Evolutionary conservation across 2,329 filamentous ascomycete genomes (phyloP).

Genomic region (Stemphylium lycopersici): DNA sequence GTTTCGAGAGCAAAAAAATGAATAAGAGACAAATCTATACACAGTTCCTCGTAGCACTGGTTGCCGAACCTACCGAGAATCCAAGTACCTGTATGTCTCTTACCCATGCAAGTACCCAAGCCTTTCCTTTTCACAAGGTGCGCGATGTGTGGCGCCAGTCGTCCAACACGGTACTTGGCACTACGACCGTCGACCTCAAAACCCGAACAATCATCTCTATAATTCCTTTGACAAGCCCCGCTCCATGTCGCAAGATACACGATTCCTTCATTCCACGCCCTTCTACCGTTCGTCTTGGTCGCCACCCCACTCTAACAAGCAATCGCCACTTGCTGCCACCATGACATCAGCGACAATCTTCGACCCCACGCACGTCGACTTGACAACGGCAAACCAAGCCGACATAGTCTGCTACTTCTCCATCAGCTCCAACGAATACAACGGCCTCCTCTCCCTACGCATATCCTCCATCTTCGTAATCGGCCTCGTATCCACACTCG

Average conservation of each 20-base stretch:
- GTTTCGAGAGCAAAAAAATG: background rate
- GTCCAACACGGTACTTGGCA: slow-evolving; percentile 13
- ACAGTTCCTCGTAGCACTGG: background rate
- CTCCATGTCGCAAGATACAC: background rate
- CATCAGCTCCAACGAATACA: background rate
- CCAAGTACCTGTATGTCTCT: background rate
- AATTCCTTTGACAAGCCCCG: too few species aligned
- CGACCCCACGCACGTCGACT: background rate
- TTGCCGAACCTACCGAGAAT: background rate
- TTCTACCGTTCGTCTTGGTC: background rate
- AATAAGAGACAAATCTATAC: background rate
- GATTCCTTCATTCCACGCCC: too few species aligned
- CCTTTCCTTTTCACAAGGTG: background rate
- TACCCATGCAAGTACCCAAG: background rate
- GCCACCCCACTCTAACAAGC: background rate
- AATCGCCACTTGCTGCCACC: background rate
- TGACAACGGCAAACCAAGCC: slow-evolving; percentile 1
- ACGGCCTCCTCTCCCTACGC: background rate
- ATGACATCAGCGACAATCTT: background rate
- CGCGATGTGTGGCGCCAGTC: background rate
- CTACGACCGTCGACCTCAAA: background rate
- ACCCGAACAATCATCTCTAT: background rate
- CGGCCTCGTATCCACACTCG: slow-evolving; percentile 1
- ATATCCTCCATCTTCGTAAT: slow-evolving; percentile 11
- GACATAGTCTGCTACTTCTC: slow-evolving; percentile 2